These are phyloP conservation scores for Fusarium longipes DNA, from an alignment of 2,329 filamentous ascomycete species.

Conservation along the genomic window DNA sequence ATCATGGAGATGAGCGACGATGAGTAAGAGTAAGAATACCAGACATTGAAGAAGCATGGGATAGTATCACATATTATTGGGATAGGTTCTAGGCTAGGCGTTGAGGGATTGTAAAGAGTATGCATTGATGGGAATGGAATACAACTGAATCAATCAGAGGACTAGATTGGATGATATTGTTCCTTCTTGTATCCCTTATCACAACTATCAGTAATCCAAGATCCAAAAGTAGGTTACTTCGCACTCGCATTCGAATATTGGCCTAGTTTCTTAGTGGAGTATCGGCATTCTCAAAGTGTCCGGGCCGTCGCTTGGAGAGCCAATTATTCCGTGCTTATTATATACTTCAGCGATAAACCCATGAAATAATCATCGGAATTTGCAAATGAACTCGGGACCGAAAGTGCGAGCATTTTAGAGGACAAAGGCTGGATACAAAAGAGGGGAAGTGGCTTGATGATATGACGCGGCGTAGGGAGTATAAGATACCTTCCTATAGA, in stretches of 20 bases:
- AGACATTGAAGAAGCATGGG: slow-evolving; percentile 1
- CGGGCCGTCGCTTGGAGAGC: slow-evolving; percentile 23
- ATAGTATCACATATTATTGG: slow-evolving; percentile 19
- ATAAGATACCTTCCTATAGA: slow-evolving; percentile 12
- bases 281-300: slow-evolving; percentile 31
- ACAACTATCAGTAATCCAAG: not conserved
- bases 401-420: slow-evolving; percentile 12
- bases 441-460: slow-evolving; percentile 30
- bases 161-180: not conserved
- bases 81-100: slow-evolving; percentile 26
- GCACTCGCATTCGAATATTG: slow-evolving; percentile 22
- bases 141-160: not conserved
- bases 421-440: slow-evolving; percentile 13
- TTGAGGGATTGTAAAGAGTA: slow-evolving; percentile 24
- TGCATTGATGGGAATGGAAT: slow-evolving; percentile 4
- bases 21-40: slow-evolving; percentile 47
- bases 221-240: not conserved
- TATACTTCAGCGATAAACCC: not conserved
- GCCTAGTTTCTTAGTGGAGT: slow-evolving; percentile 15
- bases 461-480: slow-evolving; percentile 25
- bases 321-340: slow-evolving; percentile 42
- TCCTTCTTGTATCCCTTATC: not conserved
- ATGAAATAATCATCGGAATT: slow-evolving; percentile 13
- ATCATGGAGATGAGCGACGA: slow-evolving; percentile 70
- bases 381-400: not conserved